A percentile compares a stretch with the other conserved stretches of the same genome.
These are phyloP conservation scores for Fonsecaea monophora DNA, from an alignment of 2,329 filamentous ascomycete species.

Conservation along the genomic window DNA sequence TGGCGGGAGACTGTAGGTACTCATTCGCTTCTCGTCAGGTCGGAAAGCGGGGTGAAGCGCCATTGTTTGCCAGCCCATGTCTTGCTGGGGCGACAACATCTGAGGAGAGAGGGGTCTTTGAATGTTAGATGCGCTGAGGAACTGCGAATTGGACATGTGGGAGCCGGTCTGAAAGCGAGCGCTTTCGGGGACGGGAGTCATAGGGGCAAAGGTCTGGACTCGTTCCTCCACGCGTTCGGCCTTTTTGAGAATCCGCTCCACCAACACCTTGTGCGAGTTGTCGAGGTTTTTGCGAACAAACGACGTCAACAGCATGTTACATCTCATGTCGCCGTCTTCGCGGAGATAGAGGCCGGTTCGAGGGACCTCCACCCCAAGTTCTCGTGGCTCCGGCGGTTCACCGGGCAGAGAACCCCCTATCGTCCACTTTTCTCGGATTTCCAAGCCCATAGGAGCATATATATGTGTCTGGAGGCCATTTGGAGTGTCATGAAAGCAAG, in stretches of 20 bases:
- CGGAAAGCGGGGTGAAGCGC: slow-evolving; percentile 36
- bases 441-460: slow-evolving; percentile 80
- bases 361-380: slow-evolving; percentile 71
- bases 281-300: slow-evolving; percentile 86
- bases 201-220: slow-evolving; percentile 33
- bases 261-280: slow-evolving; percentile 73
- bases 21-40: slow-evolving; percentile 29
- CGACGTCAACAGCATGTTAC: slow-evolving; percentile 74
- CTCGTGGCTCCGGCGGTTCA: slow-evolving; percentile 69
- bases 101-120: slow-evolving; percentile 32
- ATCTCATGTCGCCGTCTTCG: slow-evolving; percentile 85
- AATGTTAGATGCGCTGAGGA: slow-evolving; percentile 23
- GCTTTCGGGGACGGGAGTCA: slow-evolving; percentile 20
- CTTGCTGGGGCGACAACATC: slow-evolving; percentile 35
- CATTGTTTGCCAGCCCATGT: slow-evolving; percentile 32
- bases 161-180: slow-evolving; percentile 37
- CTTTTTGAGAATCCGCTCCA: slow-evolving; percentile 67
- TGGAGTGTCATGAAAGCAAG: slow-evolving; percentile 77
- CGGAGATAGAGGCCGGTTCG: slow-evolving; percentile 75
- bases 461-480: slow-evolving; percentile 80
- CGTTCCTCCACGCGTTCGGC: slow-evolving; percentile 51
- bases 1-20: slow-evolving; percentile 21
- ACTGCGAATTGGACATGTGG: slow-evolving; percentile 36
- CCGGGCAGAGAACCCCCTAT: slow-evolving; percentile 74
- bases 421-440: slow-evolving; percentile 79